phyloP scores from a whole-genome alignment of 176 grass and related monocot genomes.

The Triticum timopheevii region DNA sequence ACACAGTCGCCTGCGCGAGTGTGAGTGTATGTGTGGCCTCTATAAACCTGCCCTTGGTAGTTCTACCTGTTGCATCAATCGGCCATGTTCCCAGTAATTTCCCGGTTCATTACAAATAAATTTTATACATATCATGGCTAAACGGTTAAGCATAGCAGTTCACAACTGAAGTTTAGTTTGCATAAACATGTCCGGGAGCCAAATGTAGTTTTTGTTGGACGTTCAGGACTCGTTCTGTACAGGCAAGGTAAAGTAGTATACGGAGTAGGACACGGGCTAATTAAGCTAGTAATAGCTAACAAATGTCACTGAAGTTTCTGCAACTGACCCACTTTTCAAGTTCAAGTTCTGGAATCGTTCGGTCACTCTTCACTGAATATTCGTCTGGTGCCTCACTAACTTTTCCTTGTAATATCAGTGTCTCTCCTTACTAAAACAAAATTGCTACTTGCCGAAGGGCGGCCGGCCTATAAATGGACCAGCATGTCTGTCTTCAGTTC shows the following conservation, averaged over 20 bases:
- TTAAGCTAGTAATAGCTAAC: no score
- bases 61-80: not conserved
- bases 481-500: not conserved
- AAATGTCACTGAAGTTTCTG: not conserved
- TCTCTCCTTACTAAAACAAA: not conserved
- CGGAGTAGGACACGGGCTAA: not conserved
- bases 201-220: not conserved
- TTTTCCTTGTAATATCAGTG: constrained; percentile 8
- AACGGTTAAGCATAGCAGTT: not conserved
- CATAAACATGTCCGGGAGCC: not conserved
- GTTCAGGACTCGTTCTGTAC: not conserved
- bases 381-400: not conserved
- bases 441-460: not conserved
- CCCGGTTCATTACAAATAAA: no score
- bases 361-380: constrained; percentile 15
- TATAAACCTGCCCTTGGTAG: no score
- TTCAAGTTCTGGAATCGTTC: constrained; percentile 13
- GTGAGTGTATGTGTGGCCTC: no score
- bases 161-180: not conserved
- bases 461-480: constrained; percentile 18
- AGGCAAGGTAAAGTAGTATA: not conserved
- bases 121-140: no score
- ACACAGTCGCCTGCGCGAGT: no score
- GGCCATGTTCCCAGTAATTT: not conserved
- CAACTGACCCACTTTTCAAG: not conserved